Base-by-base conservation (phyloP, 2,329 filamentous ascomycete genomes). In the Xylariales sp. region DNA sequence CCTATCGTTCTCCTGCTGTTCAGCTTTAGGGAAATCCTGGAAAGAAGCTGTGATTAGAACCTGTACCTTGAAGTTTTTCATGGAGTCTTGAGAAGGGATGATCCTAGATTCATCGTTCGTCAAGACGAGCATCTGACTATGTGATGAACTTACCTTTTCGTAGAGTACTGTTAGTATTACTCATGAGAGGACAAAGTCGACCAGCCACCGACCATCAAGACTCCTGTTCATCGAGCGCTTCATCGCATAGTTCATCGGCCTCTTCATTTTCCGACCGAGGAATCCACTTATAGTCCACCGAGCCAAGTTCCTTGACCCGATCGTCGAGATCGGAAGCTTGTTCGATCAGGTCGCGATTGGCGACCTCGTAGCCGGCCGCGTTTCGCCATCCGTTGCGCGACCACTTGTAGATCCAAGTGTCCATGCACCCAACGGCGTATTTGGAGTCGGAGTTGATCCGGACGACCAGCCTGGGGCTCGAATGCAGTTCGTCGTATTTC, bases 401-500 rank as follows among this genome's bases (percentile, higher is more conserved):
- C 81, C 80, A 82, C 4, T 72, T 78, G 53, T 75, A 16, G 30
- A 78, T 62, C 78, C 77, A 80, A 0, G 69, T 54, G 1, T 50
- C 75, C 76, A 81, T 76, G 56, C 78, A 80, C 1, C 65, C 65
- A 52, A 81, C 57, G 0, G 75, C 80, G 63, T 81, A 81, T 41
- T 59, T 69, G 0, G 79, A 82, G 67, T 82, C 79, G 6, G 80
- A 76, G 41, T 75, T 48, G 45, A 82, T 79, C 1, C 36, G 76
- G 52, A 82, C 71, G 0, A 67, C 5, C 3, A 80, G 5, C 0
- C 16, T 14, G 0, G 77, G 77, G 3, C 34, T 5, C 0, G 7
- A 6, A 8, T 70, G 0, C 2, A 80, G 68, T 2, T 72, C 45
- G 0, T 71, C 0, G 45, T 73, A 73, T 60, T 64, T 75, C 14